Base-by-base conservation (phyloP, 768 basidiomycete species). In the Phylloporus rhodoxanthus region DNA sequence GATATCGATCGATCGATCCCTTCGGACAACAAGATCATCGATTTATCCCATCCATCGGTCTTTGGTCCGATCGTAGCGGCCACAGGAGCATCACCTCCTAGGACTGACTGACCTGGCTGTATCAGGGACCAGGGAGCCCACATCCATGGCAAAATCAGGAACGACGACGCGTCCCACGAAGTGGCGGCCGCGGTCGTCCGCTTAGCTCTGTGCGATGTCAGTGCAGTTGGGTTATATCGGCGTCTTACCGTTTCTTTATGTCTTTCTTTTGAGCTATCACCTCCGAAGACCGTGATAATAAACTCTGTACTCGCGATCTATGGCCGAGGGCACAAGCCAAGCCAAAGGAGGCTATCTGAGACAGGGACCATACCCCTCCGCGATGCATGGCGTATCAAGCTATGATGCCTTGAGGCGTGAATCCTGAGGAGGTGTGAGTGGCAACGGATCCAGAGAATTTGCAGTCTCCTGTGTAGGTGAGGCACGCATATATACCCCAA, bases 61-160 rank as follows among this genome's bases (percentile, higher is more conserved):
- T 32, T 43, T 19, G 19, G 42, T 48, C 45, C 34, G 45, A 55
- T 47, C 46, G 38, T 32, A 11, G 40, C 26, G 40, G 51, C 1
- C 45, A 14, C 6, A 17, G 8, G 33, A 10, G 26, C 14, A 20
- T 30, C 47, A 51, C 47, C 53, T 53, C 44, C 29, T 21, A 42
- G 33, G 57, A 57, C 50, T 47, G 54, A 51, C 57, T 19, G 44
- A 13, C 45, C 33, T 38, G 48, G 38, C 43, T 30, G 48, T 43
- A 58, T 47, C 55, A 43, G 40, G 40, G 30, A 21, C 14, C 40
- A 32, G 38, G n/a, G n/a, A n/a, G n/a, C n/a, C n/a, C n/a, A 26
- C 40, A 8, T 17, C 45, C 32, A 47, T 36, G 39, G 47, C 48
- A 8, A 17, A 48, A 50, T 47, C 41, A 49, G 47, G 47, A 32